phyloP scores from a whole-genome alignment of 1,139 yeast genomes.

The Hyphopichia fennica region DNA sequence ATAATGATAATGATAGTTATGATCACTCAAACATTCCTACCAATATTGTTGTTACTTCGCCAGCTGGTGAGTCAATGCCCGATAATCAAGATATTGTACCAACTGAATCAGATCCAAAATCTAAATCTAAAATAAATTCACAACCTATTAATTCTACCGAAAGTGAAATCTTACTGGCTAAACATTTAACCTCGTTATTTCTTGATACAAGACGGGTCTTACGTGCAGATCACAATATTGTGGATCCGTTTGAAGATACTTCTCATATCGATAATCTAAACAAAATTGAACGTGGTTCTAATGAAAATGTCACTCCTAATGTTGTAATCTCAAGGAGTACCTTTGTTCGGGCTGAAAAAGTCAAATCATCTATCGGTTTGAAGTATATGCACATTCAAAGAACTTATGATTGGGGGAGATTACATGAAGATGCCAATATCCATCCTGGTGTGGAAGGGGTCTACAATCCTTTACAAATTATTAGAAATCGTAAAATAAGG shows the following conservation, averaged over 20 bases:
- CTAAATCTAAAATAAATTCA: not conserved
- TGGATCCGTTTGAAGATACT: slow-evolving; percentile 22
- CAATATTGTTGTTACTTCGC: not conserved
- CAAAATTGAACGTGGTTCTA: slow-evolving; percentile 1
- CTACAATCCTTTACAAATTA: slow-evolving; percentile 79
- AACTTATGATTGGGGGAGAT: slow-evolving; percentile 22
- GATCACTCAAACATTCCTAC: not conserved
- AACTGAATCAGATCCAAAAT: not conserved
- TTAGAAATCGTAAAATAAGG: slow-evolving; percentile 64
- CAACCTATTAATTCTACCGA: not conserved
- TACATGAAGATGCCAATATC: slow-evolving; percentile 10
- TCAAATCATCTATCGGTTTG: slow-evolving; percentile 49
- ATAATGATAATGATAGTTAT: not conserved
- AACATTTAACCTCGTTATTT: slow-evolving; percentile 42
- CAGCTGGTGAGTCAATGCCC: not conserved
- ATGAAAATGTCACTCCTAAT: slow-evolving; percentile 6
- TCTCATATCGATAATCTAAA: slow-evolving; percentile 1
- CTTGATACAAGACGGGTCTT: slow-evolving; percentile 44
- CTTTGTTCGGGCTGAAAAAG: slow-evolving; percentile 52
- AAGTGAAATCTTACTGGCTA: slow-evolving; percentile 34
- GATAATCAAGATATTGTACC: not conserved
- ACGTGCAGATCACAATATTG: slow-evolving; percentile 42
- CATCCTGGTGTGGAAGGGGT: slow-evolving; percentile 61
- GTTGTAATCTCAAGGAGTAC: slow-evolving; percentile 36
- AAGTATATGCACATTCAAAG: slow-evolving; percentile 52